A percentile compares a stretch with the other conserved stretches of the same genome.
Conservation (phyloP, 1,284 basidiomycete species). For the Rugosomyces carneus region DNA sequence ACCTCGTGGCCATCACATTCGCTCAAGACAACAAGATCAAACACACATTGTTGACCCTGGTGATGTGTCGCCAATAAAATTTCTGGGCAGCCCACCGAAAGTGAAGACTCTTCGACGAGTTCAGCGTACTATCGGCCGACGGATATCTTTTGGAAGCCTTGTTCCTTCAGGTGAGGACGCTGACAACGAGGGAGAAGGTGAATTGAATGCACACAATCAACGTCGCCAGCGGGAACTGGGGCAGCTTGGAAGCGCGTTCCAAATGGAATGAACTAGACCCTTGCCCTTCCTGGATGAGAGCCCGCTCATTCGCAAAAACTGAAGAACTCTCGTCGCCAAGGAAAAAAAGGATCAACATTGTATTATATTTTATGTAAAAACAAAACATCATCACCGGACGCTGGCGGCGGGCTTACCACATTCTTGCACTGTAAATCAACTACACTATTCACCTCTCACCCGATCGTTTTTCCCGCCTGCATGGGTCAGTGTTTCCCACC, state of each 20-base stretch:
- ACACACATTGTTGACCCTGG: slow-evolving; percentile 5
- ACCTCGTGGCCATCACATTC: slow-evolving; percentile 7
- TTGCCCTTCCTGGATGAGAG: too few species aligned
- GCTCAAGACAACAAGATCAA: slow-evolving; percentile 6
- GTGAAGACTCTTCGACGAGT: slow-evolving; percentile 35
- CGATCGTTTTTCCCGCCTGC: too few species aligned
- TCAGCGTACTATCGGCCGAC: slow-evolving; percentile 34
- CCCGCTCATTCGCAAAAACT: slow-evolving; percentile 1
- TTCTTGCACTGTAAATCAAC: too few species aligned
- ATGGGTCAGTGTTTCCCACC: too few species aligned
- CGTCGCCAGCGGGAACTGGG: slow-evolving; percentile 22
- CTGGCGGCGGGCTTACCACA: background rate
- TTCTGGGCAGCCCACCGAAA: slow-evolving; percentile 19
- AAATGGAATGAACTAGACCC: slow-evolving; percentile 35
- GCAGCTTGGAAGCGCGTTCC: slow-evolving; percentile 53
- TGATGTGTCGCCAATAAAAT: slow-evolving; percentile 8
- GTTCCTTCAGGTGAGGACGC: slow-evolving; percentile 23
- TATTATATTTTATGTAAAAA: slow-evolving; percentile 13
- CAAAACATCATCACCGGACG: slow-evolving; percentile 3
- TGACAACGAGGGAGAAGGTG: slow-evolving; percentile 28
- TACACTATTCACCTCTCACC: too few species aligned
- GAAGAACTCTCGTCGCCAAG: too few species aligned
- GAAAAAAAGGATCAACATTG: slow-evolving; percentile 7
- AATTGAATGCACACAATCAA: slow-evolving; percentile 23
- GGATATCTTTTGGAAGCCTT: slow-evolving; percentile 46